phyloP scores from a whole-genome alignment of 768 basidiomycete genomes.

The Stropharia rugosoannulata region DNA sequence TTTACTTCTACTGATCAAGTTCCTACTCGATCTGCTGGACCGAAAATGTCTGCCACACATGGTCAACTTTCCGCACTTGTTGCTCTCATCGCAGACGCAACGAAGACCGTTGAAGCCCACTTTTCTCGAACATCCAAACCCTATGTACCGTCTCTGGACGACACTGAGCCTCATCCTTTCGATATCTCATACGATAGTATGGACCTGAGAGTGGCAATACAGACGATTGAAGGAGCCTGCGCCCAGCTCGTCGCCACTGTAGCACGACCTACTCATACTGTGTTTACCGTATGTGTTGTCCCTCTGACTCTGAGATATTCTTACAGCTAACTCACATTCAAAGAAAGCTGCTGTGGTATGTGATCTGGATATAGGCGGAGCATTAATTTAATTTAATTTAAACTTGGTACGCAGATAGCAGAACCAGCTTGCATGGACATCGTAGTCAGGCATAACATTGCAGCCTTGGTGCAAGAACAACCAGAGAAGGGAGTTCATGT shows the following conservation, averaged over 20 bases:
- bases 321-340: background rate
- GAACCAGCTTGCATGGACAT: constrained; percentile 23
- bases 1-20: no score
- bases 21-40: no score
- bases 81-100: constrained; percentile 18
- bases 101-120: constrained; percentile 19
- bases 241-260: constrained; percentile 25
- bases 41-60: background rate
- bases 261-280: constrained; percentile 19
- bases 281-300: constrained; percentile 21
- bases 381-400: background rate
- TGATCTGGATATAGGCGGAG: background rate
- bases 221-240: constrained; percentile 27
- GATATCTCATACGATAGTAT: constrained; percentile 11
- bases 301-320: background rate
- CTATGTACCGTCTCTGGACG: constrained; percentile 23
- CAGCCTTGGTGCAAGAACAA: constrained; percentile 26
- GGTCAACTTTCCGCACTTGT: constrained; percentile 14
- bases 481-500: constrained; percentile 27
- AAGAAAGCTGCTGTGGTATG: constrained; percentile 12
- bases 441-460: constrained; percentile 18
- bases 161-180: constrained; percentile 18
- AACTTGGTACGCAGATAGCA: constrained; percentile 5
- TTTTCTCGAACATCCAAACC: constrained; percentile 21
- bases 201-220: constrained; percentile 21